Evolutionary conservation across 306 rosid genomes (phyloP), one percentile per base, ranked within the genome.

Genomic region (Citrullus amarus): DNA sequence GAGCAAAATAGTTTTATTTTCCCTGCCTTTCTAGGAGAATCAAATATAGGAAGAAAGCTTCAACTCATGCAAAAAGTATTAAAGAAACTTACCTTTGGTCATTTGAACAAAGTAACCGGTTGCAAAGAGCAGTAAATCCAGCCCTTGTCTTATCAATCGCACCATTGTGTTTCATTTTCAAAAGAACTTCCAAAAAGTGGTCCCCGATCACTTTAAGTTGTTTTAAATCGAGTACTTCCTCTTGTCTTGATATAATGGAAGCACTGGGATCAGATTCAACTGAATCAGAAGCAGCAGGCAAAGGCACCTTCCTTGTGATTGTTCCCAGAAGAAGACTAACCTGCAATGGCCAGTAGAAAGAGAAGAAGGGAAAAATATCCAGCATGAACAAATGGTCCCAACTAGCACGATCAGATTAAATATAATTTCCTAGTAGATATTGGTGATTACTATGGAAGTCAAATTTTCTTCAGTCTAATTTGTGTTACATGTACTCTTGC

Each of bases 81-180:
- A n/a, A 69, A 62, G 3, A 36, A 59, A 57, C 66, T 36, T 86
- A 95, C 97, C 90, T 81, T 56, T 90, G 88, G 84, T 92, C 97
- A 85, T 86, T 89, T 61, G 99, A 95, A 85, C 97, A 95, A 81
- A 95, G 97, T 78, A 95, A 82, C 60, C 97, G 96, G 72, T 95
- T 95, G 87, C 97, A 95, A 82, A 95, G 97, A 70, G 99, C 97
- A 60, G 99, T 91, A 81, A 95, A 92, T 80, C 99, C 99, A 20
- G 97, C 99, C 85, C 99, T 89, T 3, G 97, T 95, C 91, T 95
- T 95, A 81, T 95, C 99, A 84, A 95, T 95, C 55, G 99, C 99
- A 75, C 99, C 99, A 81, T 95, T 95, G 81, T 92, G 99, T 91
- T 95, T 92, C 97, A 92, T 95, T 84, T 95, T 95, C 84, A 95